A percentile compares a stretch with the other conserved stretches of the same genome.
phyloP scores from a whole-genome alignment of 1,139 yeast genomes.

The Groenewaldozyma sp. region DNA sequence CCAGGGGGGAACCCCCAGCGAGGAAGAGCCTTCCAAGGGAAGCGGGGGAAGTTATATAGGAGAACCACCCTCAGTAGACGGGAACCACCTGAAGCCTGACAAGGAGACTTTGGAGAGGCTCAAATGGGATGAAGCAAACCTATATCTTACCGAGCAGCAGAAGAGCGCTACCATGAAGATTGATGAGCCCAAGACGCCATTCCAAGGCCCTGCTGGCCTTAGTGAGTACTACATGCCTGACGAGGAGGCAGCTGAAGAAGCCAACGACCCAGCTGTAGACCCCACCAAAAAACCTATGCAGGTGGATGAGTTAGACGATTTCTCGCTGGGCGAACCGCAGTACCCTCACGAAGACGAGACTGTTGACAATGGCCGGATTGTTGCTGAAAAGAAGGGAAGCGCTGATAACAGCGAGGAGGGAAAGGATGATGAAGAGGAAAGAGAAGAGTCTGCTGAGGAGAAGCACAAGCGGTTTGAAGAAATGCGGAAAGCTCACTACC shows the following conservation, averaged over 20 bases:
- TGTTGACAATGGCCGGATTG: slow-evolving; percentile 22
- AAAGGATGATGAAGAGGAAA: slow-evolving; percentile 32
- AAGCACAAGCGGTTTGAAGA: slow-evolving; percentile 64
- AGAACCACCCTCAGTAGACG: not conserved
- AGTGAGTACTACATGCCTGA: slow-evolving; percentile 73
- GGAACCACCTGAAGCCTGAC: slow-evolving; percentile 6
- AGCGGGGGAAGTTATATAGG: slow-evolving; percentile 1
- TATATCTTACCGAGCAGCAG: slow-evolving; percentile 58
- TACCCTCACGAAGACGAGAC: slow-evolving; percentile 19
- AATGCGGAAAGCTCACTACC: slow-evolving; percentile 69
- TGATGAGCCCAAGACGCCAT: slow-evolving; percentile 96
- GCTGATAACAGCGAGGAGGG: slow-evolving; percentile 32
- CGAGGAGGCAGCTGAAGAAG: slow-evolving; percentile 39
- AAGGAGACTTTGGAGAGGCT: slow-evolving; percentile 31
- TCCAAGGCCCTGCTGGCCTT: slow-evolving; percentile 86
- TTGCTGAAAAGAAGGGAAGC: slow-evolving; percentile 31
- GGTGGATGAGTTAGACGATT: slow-evolving; percentile 36
- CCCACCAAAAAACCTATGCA: slow-evolving; percentile 28
- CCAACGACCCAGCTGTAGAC: slow-evolving; percentile 10
- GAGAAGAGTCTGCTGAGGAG: slow-evolving; percentile 45
- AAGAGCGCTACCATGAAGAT: slow-evolving; percentile 71
- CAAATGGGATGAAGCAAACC: slow-evolving; percentile 68
- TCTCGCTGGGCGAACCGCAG: slow-evolving; percentile 50
- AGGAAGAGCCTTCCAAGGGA: slow-evolving; percentile 2
- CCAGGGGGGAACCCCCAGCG: not conserved